A percentile compares a stretch with the other conserved stretches of the same genome.
phyloP scores from a whole-genome alignment of 169 alveolate genomes.

The Plasmodium vivax region DNA sequence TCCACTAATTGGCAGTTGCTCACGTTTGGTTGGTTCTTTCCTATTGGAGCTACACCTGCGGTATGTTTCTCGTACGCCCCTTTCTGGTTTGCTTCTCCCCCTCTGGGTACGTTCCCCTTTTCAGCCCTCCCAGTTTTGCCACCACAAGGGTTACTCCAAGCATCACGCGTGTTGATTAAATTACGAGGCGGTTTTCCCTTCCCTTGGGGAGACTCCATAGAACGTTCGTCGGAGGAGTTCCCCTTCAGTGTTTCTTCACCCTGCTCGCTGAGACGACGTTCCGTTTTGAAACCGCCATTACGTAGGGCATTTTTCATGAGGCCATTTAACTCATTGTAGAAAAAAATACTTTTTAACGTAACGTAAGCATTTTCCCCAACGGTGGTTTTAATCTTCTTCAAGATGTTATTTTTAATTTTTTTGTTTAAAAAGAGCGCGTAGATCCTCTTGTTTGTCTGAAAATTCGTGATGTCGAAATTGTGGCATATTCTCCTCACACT shows the following conservation, averaged over 20 bases:
- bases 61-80: background rate
- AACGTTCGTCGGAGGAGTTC: background rate
- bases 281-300: background rate
- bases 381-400: slow-evolving; percentile 19
- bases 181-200: background rate
- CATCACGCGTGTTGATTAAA: background rate
- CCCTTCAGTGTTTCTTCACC: background rate
- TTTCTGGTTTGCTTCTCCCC: background rate
- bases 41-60: background rate
- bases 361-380: background rate
- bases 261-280: background rate
- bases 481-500: slow-evolving; percentile 34
- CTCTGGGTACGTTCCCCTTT: background rate
- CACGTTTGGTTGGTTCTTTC: background rate
- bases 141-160: background rate
- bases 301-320: slow-evolving; percentile 15
- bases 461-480: slow-evolving; percentile 16
- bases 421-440: slow-evolving; percentile 17
- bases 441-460: slow-evolving; percentile 4
- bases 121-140: background rate
- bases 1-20: background rate
- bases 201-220: background rate
- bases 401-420: slow-evolving; percentile 38
- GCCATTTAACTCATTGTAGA: slow-evolving; percentile 2
- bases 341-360: slow-evolving; percentile 7